Evolutionary conservation across 129 eudicot genomes (phyloP).

Genomic region (Artemisia argyi): DNA sequence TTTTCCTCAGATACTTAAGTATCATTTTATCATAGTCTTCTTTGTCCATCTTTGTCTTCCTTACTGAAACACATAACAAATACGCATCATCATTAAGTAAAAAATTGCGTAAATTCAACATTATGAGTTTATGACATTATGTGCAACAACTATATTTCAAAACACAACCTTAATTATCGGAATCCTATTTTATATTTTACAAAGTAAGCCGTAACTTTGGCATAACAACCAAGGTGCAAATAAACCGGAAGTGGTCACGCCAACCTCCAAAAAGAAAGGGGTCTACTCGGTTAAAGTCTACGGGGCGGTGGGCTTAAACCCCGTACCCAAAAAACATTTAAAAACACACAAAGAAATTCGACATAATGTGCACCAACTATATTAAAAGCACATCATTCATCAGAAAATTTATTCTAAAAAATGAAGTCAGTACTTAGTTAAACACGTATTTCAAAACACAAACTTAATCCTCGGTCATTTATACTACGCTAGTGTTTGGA

Average conservation of each 20-base stretch:
- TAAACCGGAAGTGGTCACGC: no score
- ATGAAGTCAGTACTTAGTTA: background rate
- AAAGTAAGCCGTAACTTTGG: no score
- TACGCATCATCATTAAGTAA: background rate
- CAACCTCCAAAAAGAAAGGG: no score
- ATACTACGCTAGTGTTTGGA: background rate
- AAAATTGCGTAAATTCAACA: background rate
- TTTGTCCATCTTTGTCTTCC: slow-evolving; percentile 47
- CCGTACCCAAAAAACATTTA: no score
- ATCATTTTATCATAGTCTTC: slow-evolving; percentile 78
- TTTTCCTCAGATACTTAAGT: slow-evolving; percentile 61
- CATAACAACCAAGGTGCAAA: no score
- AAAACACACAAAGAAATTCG: no score
- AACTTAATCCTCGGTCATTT: background rate
- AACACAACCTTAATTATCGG: background rate
- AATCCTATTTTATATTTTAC: no score
- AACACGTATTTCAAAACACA: background rate
- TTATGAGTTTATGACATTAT: background rate
- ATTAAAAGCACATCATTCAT: background rate
- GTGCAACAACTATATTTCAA: background rate
- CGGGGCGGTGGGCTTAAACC: no score
- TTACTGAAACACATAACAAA: slow-evolving; percentile 20
- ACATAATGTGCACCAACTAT: background rate
- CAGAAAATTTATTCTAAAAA: background rate
- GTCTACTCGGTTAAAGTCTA: no score